These are phyloP conservation scores for Sphagnum contortum DNA, from an alignment of 225 moss, liverwort and hornwort species.

Conservation along the genomic window DNA sequence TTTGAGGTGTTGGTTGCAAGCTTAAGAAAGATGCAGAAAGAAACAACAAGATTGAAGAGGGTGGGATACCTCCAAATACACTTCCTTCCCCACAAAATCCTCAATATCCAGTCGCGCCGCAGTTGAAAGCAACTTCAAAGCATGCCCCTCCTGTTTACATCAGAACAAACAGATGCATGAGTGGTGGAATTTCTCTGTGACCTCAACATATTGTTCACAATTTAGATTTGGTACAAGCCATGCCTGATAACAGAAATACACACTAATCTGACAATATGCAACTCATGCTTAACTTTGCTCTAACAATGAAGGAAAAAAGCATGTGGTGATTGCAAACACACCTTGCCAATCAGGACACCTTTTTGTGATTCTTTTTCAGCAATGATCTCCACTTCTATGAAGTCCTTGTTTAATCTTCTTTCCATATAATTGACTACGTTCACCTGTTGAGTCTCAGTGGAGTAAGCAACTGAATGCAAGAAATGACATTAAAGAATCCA, in stretches of 20 bases:
- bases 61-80: constrained; percentile 60
- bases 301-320: not conserved
- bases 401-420: constrained; percentile 61
- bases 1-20: too few species aligned
- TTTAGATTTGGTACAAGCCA: too few species aligned
- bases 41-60: too few species aligned
- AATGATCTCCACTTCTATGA: constrained; percentile 76
- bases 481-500: too few species aligned
- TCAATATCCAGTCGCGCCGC: constrained; percentile 84
- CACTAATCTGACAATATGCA: too few species aligned
- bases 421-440: constrained; percentile 75
- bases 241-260: too few species aligned
- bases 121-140: constrained; percentile 76
- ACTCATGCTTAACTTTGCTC: not conserved
- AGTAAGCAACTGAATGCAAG: not conserved
- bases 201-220: too few species aligned
- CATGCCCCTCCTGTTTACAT: constrained; percentile 48
- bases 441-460: constrained; percentile 37
- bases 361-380: constrained; percentile 75
- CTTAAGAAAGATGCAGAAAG: too few species aligned
- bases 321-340: constrained; percentile 2
- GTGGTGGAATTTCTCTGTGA: not conserved
- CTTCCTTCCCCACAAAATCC: constrained; percentile 78
- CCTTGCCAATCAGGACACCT: constrained; percentile 79
- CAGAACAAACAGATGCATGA: constrained; percentile 1